Conservation (phyloP, 352 stramenopile genomes). For the Pythium volutum region DNA sequence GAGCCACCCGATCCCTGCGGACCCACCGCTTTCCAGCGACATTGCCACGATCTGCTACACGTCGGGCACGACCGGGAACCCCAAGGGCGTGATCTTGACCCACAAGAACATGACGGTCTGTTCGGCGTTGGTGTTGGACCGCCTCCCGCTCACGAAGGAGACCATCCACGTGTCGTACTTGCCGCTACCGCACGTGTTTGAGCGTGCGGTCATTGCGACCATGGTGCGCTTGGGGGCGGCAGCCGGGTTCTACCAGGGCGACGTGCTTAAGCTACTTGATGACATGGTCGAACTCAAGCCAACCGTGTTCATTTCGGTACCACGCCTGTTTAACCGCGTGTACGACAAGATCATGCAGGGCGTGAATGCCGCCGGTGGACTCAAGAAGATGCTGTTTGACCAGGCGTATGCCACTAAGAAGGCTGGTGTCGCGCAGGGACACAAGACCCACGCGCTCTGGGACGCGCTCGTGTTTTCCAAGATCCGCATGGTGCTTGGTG, state of each 20-base stretch:
- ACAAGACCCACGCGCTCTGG: constrained; percentile 76
- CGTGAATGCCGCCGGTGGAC: constrained; percentile 23
- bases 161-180: constrained; percentile 81
- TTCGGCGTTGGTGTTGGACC: constrained; percentile 29
- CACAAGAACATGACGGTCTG: constrained; percentile 57
- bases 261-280: constrained; percentile 88
- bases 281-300: constrained; percentile 89
- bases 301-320: constrained; percentile 90
- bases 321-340: constrained; percentile 88
- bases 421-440: constrained; percentile 20
- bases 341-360: constrained; percentile 78
- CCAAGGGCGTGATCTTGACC: constrained; percentile 65
- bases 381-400: constrained; percentile 37
- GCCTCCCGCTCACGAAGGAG: constrained; percentile 23
- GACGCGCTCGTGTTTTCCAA: constrained; percentile 95
- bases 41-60: constrained; percentile 92
- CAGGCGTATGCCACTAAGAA: constrained; percentile 42
- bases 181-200: constrained; percentile 94
- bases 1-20: constrained; percentile 37
- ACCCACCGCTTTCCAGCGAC: constrained; percentile 57
- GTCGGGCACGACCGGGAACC: constrained; percentile 66
- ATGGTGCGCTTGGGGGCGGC: constrained; percentile 80
- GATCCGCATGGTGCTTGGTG: constrained; percentile 89
- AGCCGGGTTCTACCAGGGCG: constrained; percentile 72
- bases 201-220: constrained; percentile 84